A percentile compares a stretch with the other conserved stretches of the same genome.
Evolutionary conservation across 306 rosid species (phyloP).

Genomic region (Pterocarpus santalinus): DNA sequence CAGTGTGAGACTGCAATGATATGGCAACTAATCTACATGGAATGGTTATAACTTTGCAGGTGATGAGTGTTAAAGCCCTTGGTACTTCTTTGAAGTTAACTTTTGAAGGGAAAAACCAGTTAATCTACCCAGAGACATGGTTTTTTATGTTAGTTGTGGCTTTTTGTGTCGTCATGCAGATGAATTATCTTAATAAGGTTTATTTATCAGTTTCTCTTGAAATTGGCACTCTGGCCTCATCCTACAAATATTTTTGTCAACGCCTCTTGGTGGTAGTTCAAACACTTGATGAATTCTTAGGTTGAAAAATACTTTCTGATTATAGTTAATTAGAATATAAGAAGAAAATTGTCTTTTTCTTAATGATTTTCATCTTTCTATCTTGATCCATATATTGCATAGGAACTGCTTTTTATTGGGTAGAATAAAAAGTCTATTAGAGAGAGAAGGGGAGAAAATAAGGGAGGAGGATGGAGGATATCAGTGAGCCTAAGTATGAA

Average conservation of each 20-base stretch:
- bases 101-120: conserved; percentile 87
- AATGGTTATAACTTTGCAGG: conserved; percentile 60
- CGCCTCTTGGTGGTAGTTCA: not conserved
- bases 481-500: conserved; percentile 7
- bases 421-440: not conserved
- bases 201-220: conserved; percentile 39
- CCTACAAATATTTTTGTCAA: not conserved
- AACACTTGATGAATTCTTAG: conserved; percentile 1
- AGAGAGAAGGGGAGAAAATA: not conserved
- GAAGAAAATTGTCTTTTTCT: not conserved
- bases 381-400: not conserved
- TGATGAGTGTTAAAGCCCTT: conserved; percentile 95
- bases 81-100: conserved; percentile 90
- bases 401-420: not conserved
- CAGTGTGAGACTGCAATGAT: conserved; percentile 19
- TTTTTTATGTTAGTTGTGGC: conserved; percentile 79
- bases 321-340: conserved; percentile 14
- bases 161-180: conserved; percentile 76
- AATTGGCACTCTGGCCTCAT: conserved; percentile 13
- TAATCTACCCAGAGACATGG: conserved; percentile 81
- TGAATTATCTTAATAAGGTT: conserved; percentile 94
- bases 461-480: not conserved
- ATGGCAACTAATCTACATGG: conserved; percentile 12
- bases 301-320: conserved; percentile 15
- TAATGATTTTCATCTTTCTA: not conserved